phyloP scores from a whole-genome alignment of 1,139 yeast species.

The Suhomyces anneliseae region DNA sequence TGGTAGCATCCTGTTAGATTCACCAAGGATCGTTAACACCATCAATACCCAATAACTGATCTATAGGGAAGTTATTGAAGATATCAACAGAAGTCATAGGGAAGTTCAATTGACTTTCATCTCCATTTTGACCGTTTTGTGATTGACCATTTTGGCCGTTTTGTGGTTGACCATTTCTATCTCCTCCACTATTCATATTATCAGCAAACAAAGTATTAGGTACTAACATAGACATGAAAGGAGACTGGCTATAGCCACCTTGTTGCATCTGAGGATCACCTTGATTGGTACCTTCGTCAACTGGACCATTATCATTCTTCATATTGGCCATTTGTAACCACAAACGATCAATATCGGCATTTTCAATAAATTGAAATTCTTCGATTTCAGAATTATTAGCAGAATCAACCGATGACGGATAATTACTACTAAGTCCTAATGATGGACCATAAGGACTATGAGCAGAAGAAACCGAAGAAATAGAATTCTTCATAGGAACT shows the following conservation, averaged over 20 bases:
- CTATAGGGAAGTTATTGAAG: constrained; percentile 12
- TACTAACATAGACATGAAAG: not conserved
- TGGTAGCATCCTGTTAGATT: not conserved
- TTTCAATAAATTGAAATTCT: constrained; percentile 25
- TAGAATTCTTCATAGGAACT: not conserved
- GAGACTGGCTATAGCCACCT: not conserved
- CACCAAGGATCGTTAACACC: constrained; percentile 8
- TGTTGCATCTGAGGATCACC: not conserved
- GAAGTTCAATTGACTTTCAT: constrained; percentile 5
- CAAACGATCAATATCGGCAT: constrained; percentile 38
- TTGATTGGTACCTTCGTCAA: not conserved
- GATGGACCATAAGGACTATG: constrained; percentile 4
- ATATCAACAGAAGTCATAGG: constrained; percentile 9
- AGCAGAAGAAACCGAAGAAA: constrained; percentile 1
- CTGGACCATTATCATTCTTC: constrained; percentile 24
- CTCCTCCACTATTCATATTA: constrained; percentile 4
- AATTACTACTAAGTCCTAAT: constrained; percentile 1
- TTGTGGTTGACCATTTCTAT: not conserved
- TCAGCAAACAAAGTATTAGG: constrained; percentile 8
- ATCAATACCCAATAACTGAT: constrained; percentile 13
- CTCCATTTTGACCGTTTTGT: not conserved
- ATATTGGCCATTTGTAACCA: constrained; percentile 42
- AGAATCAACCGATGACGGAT: constrained; percentile 11
- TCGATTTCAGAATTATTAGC: constrained; percentile 12
- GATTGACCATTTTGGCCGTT: not conserved